Evolutionary conservation across 2,329 filamentous ascomycete genomes (phyloP).

Genomic region (Xylaria digitata): DNA sequence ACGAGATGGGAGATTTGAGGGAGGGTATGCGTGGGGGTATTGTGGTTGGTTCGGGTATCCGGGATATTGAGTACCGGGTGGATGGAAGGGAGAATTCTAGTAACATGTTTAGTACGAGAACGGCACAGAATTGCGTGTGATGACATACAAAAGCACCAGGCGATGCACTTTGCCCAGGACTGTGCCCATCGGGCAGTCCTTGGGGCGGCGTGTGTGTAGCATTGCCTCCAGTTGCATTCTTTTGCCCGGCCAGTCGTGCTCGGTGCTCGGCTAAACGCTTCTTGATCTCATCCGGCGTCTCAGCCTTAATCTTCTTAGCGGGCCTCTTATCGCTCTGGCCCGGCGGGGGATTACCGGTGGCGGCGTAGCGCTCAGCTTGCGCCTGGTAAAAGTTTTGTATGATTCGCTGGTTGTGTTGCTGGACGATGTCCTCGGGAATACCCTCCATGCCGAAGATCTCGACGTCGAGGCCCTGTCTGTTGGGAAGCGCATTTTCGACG

Average conservation of each 20-base stretch:
- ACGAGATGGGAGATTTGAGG: slow-evolving; percentile 59
- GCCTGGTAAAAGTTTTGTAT: slow-evolving; percentile 86
- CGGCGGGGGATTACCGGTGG: slow-evolving; percentile 84
- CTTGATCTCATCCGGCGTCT: slow-evolving; percentile 82
- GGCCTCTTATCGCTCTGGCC: slow-evolving; percentile 73
- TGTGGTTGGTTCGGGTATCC: slow-evolving; percentile 56
- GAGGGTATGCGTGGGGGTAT: slow-evolving; percentile 54
- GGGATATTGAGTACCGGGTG: slow-evolving; percentile 54
- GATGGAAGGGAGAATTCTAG: slow-evolving; percentile 58
- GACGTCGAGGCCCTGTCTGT: slow-evolving; percentile 85
- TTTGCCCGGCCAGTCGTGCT: slow-evolving; percentile 72
- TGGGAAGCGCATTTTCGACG: slow-evolving; percentile 92
- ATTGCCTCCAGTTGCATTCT: slow-evolving; percentile 66
- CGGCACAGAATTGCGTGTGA: neutral
- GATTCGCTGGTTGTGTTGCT: slow-evolving; percentile 87
- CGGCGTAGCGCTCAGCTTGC: slow-evolving; percentile 82
- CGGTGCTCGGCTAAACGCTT: slow-evolving; percentile 82
- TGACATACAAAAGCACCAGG: slow-evolving; percentile 69
- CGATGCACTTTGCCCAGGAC: slow-evolving; percentile 63
- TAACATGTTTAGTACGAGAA: slow-evolving; percentile 20
- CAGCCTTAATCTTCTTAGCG: slow-evolving; percentile 77
- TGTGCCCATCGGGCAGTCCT: slow-evolving; percentile 57
- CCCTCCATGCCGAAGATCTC: slow-evolving; percentile 99
- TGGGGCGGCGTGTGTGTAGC: slow-evolving; percentile 61
- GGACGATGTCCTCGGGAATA: slow-evolving; percentile 85